Evolutionary conservation across 2,329 filamentous ascomycete genomes (phyloP), one percentile per base, ranked within the genome.

Genomic region (Epichloe coenophiala): DNA sequence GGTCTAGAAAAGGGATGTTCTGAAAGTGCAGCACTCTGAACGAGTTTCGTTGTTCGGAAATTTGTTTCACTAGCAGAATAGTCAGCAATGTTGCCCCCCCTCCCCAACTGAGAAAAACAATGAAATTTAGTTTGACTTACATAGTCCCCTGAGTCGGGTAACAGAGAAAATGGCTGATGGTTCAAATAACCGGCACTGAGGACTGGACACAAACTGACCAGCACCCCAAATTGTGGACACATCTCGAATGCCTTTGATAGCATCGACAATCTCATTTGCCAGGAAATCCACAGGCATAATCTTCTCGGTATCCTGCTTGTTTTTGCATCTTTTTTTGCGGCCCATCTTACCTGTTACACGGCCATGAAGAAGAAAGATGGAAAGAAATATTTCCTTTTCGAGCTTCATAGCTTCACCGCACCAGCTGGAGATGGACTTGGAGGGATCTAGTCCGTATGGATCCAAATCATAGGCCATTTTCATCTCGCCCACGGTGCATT

Each of bases 21-120:
- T 64, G 53, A 2, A 69, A 57, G 15, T 67, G 57, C 1, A 69
- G 49, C 0, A 66, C 57, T 9, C 50, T 55, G 2, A 60, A 57
- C 0, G 48, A 44, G 1, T 53, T 45, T 4, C 52, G 47, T 12
- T 61, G 56, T 0, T 47, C 27, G 5, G 53, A 41, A 4, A 68
- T 55, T 1, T 57, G 41, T 0, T 31, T 41, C 9, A 67, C 65
- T 68, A 45, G 27, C 13, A 37, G 5, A 40, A 27, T 8, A 6
- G 38, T 42, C 31, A 27, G 47, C 6, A 37, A 36, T 33, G 7
- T 5, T 19, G 33, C 19, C 23, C 12, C 45, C 27, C 9, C 23
- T 5, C 23, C 23, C 23, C 17, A 27, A 44, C 15, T 3, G 8
- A 44, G 42, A 44, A 3, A 11, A 13, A 15, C 13, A 12, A 27